A percentile compares a stretch with the other conserved stretches of the same genome.
Evolutionary conservation across 2,329 filamentous ascomycete genomes (phyloP).

Genomic region (Calonectria naviculata): DNA sequence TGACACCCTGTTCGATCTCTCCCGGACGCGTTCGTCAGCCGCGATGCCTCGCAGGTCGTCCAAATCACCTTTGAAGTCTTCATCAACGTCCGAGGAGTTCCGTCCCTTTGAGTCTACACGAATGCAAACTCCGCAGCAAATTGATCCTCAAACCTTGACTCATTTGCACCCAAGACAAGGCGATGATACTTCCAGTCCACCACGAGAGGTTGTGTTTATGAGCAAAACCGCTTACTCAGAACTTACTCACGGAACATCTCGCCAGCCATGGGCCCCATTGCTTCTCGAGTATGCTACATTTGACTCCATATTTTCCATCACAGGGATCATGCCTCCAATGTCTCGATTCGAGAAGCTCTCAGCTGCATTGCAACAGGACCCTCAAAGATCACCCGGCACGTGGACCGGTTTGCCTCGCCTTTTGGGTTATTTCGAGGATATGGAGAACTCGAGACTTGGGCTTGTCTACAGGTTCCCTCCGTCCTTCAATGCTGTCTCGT

Average conservation of each 20-base stretch:
- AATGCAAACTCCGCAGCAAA: slow-evolving; percentile 70
- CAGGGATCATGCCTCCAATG: slow-evolving; percentile 73
- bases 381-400: slow-evolving; percentile 62
- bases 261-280: slow-evolving; percentile 64
- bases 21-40: slow-evolving; percentile 68
- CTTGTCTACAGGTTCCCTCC: slow-evolving; percentile 80
- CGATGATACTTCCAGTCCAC: slow-evolving; percentile 43
- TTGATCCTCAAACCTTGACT: slow-evolving; percentile 65
- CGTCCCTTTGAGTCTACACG: slow-evolving; percentile 68
- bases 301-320: slow-evolving; percentile 70
- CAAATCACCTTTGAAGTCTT: slow-evolving; percentile 49
- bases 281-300: slow-evolving; percentile 79
- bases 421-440: slow-evolving; percentile 80
- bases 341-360: slow-evolving; percentile 73
- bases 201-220: slow-evolving; percentile 61
- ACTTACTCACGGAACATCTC: slow-evolving; percentile 53
- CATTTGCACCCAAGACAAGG: slow-evolving; percentile 57
- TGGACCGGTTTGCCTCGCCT: slow-evolving; percentile 72
- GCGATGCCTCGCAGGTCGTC: slow-evolving; percentile 45
- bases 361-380: slow-evolving; percentile 65
- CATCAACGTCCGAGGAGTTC: slow-evolving; percentile 55
- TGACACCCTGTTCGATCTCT: slow-evolving; percentile 83
- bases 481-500: slow-evolving; percentile 68
- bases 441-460: slow-evolving; percentile 75
- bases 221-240: slow-evolving; percentile 64